Base-by-base conservation (phyloP, 1,284 basidiomycete species). In the Pulveroboletus sp. region DNA sequence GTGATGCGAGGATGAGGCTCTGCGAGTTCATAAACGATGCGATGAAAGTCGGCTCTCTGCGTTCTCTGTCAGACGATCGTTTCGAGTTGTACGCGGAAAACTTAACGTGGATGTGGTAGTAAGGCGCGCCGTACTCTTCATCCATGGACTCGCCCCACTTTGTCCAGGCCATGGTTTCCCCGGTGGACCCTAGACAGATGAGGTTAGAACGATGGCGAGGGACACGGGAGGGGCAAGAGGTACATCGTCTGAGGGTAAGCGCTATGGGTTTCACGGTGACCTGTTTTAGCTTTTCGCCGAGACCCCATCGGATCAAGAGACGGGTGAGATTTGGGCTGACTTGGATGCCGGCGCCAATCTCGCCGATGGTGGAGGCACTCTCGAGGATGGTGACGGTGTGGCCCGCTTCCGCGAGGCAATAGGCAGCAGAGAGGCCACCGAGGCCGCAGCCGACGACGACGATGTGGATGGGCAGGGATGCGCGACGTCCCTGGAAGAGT, bases 381-480 rank as follows among this genome's bases (percentile, higher is more conserved):
- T 80, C 78, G 29, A 83, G 70, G 44, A 83, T 69, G 17, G 79
- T 82, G 42, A 83, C 74, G 4, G 65, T 74, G 66, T 84, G 81
- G 5, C 81, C 81, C 0, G 79, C 77, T 24, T 74, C 71, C 3
- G 78, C 75, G 24, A 83, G 73, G 31, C 73, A 71, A 62, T 76
- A 78, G 3, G 79, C 81, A 2, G 78, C 74, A 4, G 78, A 65
- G 26, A 84, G 67, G 4, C 83, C 83, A 6, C 78, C 81, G 4
- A 84, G 73, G 14, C 83, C 83, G 39, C 77, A 79, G 14, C 82
- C 82, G 24, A 84, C 77, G 52, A 84, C 68, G 40, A 78, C 65
- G 54, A 83, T 66, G 53, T 78, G 62, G 15, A 84, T 73, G 2
- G 62, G 56, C 14, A 67, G 58, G 0, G 62, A 5, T 0, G 73